Percentiles rank a stretch among this genome's conserved stretches.
Conservation (phyloP, 352 stramenopile species). For the Globisporangium echinulatum region DNA sequence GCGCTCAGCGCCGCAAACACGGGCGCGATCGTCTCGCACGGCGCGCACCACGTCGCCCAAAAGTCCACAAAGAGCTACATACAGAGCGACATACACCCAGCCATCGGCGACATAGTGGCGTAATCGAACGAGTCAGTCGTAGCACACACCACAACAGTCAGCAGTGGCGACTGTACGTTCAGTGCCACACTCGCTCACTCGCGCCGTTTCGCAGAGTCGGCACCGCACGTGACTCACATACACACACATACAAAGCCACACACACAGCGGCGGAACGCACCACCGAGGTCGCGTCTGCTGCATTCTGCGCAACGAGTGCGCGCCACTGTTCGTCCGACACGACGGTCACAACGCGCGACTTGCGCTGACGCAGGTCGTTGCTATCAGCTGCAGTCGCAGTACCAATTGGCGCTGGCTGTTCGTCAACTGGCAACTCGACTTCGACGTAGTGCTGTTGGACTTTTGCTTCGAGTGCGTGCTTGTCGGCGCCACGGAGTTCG, state of each 20-base stretch:
- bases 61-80: conserved; percentile 79
- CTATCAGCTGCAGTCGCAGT: conserved; percentile 11
- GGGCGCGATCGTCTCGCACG: background rate
- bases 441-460: conserved; percentile 79
- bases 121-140: conserved; percentile 3
- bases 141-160: background rate
- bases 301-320: conserved; percentile 37
- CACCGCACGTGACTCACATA: background rate
- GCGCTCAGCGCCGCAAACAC: background rate
- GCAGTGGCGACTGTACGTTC: conserved; percentile 1
- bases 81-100: background rate
- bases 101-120: background rate
- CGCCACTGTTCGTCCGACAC: conserved; percentile 50
- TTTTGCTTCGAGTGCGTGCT: conserved; percentile 39
- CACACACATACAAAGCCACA: background rate
- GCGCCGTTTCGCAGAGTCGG: no score
- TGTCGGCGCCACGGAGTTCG: conserved; percentile 84
- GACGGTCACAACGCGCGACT: conserved; percentile 39
- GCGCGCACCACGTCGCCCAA: conserved; percentile 30
- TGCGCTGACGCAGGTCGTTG: conserved; percentile 51
- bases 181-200: background rate
- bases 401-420: conserved; percentile 23
- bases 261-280: conserved; percentile 18
- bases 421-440: conserved; percentile 61
- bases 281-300: conserved; percentile 28